Base-by-base conservation (phyloP, 352 stramenopile genomes). In the Plasmopara viticola region DNA sequence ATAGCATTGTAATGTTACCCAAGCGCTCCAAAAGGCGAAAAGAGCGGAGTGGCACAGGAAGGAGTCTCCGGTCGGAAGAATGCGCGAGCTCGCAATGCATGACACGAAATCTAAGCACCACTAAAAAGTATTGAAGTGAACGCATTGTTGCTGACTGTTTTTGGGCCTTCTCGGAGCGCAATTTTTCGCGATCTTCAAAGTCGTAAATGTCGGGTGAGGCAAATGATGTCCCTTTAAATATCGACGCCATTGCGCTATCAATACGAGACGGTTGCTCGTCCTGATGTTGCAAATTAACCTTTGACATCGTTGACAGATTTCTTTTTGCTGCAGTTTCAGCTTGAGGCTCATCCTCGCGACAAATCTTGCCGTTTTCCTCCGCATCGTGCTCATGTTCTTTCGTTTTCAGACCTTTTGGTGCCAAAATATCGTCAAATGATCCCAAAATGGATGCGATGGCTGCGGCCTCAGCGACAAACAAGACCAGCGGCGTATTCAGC, bases 1-100 rank as follows among this genome's bases (percentile, higher is more conserved):
- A 94, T 2, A 94, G 62, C 84, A 94, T 92, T 13, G 81, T 94
- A 20, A 82, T 85, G 60, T 79, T 92, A 0, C 84, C 84, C 13
- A 94, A 66, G 0, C 84, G 75, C 37, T 94, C 84, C 0, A 94
- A 62, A 9, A 94, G 55, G 4, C 84, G 78, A 31, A 94, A 91
- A 6, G 76, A 86, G 0, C 76, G 74, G 17, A 91, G 87, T 9
- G 81, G 81, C 8, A 91, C 68, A 12, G 74, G 62, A 14, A 90
- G 51, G 18, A 67, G 66, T 0, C 59, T 53, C 0, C 60, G 62
- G 7, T 71, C 49, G 13, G 64, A 76, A 13, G 70, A 57, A 54
- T 90, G 82, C 3, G 79, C 79, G 9, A 68, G 61, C 14, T 70
- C 58, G 35, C 69, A 88, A 10, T 59, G 53, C 58, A 76, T 80